Evolutionary conservation across 2,329 filamentous ascomycete genomes (phyloP).

Genomic region (Aureobasidium sp.): DNA sequence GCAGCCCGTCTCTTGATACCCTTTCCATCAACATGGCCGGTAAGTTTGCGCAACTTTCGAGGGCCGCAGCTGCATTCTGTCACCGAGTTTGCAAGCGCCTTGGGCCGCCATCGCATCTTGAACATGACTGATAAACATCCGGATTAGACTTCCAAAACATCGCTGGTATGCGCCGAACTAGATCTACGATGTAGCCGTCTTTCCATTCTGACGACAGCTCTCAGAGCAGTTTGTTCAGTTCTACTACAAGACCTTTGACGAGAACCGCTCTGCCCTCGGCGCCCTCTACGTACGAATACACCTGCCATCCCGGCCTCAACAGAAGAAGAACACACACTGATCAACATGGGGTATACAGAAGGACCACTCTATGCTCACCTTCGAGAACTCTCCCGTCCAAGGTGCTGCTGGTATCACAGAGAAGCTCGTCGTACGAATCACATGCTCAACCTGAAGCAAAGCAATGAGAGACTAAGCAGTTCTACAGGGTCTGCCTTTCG

Average conservation of each 20-base stretch:
- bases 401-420: conserved; percentile 63
- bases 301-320: conserved; percentile 18
- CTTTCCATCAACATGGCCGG: conserved; percentile 12
- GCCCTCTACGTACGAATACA: conserved; percentile 68
- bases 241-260: conserved; percentile 87
- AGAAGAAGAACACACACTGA: conserved; percentile 2
- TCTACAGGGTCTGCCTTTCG: conserved; percentile 65
- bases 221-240: conserved; percentile 79
- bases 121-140: conserved; percentile 8
- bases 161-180: conserved; percentile 35
- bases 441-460: not conserved
- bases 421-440: conserved; percentile 65
- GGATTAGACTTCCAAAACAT: conserved; percentile 34
- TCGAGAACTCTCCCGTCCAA: conserved; percentile 63
- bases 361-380: conserved; percentile 84
- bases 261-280: conserved; percentile 56
- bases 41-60: not conserved
- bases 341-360: conserved; percentile 47
- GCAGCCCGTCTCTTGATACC: not conserved
- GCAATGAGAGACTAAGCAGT: not conserved
- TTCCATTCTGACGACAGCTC: not conserved
- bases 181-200: not conserved
- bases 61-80: not conserved
- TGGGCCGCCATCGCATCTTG: not conserved
- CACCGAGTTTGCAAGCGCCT: not conserved